Evolutionary conservation across 2,329 filamentous ascomycete genomes (phyloP).

Genomic region (Botrytis pseudocinerea): DNA sequence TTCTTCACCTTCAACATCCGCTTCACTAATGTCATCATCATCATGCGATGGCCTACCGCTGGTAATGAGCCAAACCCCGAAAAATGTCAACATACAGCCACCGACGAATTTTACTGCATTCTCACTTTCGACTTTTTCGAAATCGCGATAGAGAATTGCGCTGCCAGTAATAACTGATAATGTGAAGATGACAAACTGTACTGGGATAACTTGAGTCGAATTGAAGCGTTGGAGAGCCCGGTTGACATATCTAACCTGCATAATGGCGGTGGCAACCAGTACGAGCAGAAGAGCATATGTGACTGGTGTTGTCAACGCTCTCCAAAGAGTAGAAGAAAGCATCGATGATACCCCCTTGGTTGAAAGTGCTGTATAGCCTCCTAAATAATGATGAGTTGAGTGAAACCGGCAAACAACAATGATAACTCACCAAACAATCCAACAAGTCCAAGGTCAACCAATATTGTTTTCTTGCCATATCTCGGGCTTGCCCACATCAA

Average conservation of each 20-base stretch:
- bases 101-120: conserved; percentile 84
- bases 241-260: conserved; percentile 98
- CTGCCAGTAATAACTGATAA: conserved; percentile 93
- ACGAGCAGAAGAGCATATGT: conserved; percentile 83
- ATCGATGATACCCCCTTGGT: conserved; percentile 97
- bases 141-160: conserved; percentile 90
- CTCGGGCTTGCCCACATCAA: conserved; percentile 81
- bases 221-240: conserved; percentile 87
- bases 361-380: conserved; percentile 92
- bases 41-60: conserved; percentile 72
- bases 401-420: not conserved
- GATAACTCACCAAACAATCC: conserved; percentile 77
- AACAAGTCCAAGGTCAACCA: conserved; percentile 91
- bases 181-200: conserved; percentile 96
- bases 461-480: conserved; percentile 82
- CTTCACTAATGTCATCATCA: conserved; percentile 59
- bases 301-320: conserved; percentile 86
- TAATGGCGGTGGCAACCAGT: conserved; percentile 79
- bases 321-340: conserved; percentile 85
- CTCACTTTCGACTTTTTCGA: conserved; percentile 74
- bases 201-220: conserved; percentile 96
- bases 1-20: conserved; percentile 62
- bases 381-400: conserved; percentile 46
- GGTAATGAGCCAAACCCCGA: conserved; percentile 96
- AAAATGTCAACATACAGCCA: conserved; percentile 88